Base-by-base conservation (phyloP, 495 filamentous ascomycete species). In the Chaetomidium leptoderma region DNA sequence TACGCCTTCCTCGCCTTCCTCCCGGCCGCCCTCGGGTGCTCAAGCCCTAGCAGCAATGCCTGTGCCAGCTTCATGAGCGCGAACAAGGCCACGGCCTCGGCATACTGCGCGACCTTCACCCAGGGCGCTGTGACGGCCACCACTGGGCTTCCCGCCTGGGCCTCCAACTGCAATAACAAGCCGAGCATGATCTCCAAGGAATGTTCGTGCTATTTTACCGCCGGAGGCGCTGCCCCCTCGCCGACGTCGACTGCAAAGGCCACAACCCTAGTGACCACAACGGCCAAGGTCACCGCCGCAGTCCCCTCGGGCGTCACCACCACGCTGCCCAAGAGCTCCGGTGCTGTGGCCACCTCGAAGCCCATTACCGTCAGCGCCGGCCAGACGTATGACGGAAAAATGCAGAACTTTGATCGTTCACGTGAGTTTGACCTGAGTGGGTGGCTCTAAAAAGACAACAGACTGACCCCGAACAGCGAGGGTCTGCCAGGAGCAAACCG, bases 331-430 rank as follows among this genome's bases (percentile, higher is more conserved):
- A 45, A 39, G 6, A 51, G 61, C 23, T 55, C 58, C 1, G 61
- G 58, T 36, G 66, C 63, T 3, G 59, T 56, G 43, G 36, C 54
- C 46, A 62, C 63, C 8, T 36, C 61, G 1, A 57, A 59, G 16
- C 63, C 60, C 24, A 62, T 57, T 36, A 72, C 66, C 23, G 68
- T 78, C 40, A 57, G 63, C n/a, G 72, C 71, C 8, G 69, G 72
- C n/a, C 60, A 70, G 61, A 63, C 60, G 33, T 77, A 74, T 48
- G 77, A 80, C 50, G 77, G 75, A 29, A 71, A 72, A 30, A 68
- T 76, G 71, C 63, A 70, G 52, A 74, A 74, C 27, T 78, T 66
- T 61, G 76, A 77, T 57, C 76, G 77, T 29, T 72, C 66, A 50
- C 73, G 54, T 57, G 42, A 0, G 54, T 49, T 23, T 19, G 7